Conservation (phyloP, 345 rosid species). For the Hibiscus tridactylites region DNA sequence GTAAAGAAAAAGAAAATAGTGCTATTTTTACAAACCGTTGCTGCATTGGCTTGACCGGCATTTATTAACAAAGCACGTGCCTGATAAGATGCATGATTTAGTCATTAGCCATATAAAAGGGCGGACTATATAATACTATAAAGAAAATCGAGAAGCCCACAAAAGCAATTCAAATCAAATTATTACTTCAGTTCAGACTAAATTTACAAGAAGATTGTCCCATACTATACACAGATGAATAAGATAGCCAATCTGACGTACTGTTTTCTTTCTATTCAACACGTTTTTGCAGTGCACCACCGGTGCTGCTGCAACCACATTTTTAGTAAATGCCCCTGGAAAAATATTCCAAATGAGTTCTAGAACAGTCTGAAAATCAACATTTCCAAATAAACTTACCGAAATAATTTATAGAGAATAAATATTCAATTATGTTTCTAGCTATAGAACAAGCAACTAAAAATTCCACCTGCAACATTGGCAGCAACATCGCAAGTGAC, state of each 20-base stretch:
- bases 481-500: constrained; percentile 85
- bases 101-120: not conserved
- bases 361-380: not conserved
- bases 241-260: constrained; percentile 19
- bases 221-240: not conserved
- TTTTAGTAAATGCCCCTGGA: constrained; percentile 77
- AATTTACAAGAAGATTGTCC: not conserved
- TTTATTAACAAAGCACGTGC: constrained; percentile 90
- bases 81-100: constrained; percentile 28
- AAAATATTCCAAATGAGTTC: not conserved
- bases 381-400: not conserved
- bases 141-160: not conserved
- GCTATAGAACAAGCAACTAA: not conserved
- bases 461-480: constrained; percentile 47
- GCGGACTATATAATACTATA: not conserved
- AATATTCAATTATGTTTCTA: not conserved
- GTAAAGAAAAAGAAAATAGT: constrained; percentile 6
- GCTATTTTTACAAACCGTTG: constrained; percentile 45
- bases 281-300: constrained; percentile 67
- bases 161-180: not conserved
- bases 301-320: constrained; percentile 93
- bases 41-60: constrained; percentile 99
- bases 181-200: not conserved
- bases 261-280: constrained; percentile 44
- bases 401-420: not conserved